Evolutionary conservation across 192 early-diverging fungal genomes (phyloP).

Genomic region (Thamnidium elegans): DNA sequence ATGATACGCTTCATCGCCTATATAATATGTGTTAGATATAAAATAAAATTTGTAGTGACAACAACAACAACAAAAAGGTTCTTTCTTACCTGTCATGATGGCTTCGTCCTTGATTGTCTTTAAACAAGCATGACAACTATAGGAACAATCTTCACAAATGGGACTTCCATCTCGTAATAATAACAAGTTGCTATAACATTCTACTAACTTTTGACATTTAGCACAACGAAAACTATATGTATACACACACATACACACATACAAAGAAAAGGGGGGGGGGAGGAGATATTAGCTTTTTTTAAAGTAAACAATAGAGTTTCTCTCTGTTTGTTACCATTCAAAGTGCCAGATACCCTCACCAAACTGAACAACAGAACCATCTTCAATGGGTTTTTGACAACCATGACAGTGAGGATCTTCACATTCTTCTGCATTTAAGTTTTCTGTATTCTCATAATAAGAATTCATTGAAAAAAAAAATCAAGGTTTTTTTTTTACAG

Average conservation of each 20-base stretch:
- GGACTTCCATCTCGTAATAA: slow-evolving; percentile 80
- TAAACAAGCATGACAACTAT: slow-evolving; percentile 71
- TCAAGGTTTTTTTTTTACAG: neutral
- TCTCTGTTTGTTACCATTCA: slow-evolving; percentile 57
- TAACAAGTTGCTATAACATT: slow-evolving; percentile 75
- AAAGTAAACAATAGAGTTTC: neutral
- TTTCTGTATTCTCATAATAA: slow-evolving; percentile 15
- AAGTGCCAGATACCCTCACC: slow-evolving; percentile 87
- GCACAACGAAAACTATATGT: slow-evolving; percentile 68
- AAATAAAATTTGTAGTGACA: neutral
- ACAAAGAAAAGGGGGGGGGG: neutral
- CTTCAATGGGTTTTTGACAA: slow-evolving; percentile 67
- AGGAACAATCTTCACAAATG: slow-evolving; percentile 81
- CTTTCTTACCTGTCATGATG: slow-evolving; percentile 68
- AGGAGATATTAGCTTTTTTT: neutral
- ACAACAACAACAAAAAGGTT: neutral
- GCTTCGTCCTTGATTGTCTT: slow-evolving; percentile 79
- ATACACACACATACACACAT: neutral
- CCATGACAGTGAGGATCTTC: slow-evolving; percentile 64
- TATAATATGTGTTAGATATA: neutral
- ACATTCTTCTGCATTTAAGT: slow-evolving; percentile 24
- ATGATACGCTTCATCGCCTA: slow-evolving; percentile 76
- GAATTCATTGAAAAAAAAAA: slow-evolving; percentile 9
- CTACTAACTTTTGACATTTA: slow-evolving; percentile 71
- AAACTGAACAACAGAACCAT: slow-evolving; percentile 77